Evolutionary conservation across 2,329 filamentous ascomycete genomes (phyloP), one percentile per base, ranked within the genome.

Genomic region (Sporothrix inflata): DNA sequence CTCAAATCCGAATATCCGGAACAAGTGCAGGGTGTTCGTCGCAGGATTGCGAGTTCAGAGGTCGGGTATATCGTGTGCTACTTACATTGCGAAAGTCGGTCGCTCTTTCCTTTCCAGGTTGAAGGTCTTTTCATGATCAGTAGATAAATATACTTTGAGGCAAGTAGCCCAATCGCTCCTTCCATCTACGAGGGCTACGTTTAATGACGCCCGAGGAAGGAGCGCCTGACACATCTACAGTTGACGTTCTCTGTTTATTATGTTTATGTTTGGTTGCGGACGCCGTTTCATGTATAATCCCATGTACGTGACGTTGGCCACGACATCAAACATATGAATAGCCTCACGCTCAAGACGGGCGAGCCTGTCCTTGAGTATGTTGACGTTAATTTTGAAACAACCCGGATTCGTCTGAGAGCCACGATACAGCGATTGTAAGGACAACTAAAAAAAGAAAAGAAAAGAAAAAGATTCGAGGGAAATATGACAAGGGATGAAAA

Each of bases 271-370:
- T 16, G 19, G 1, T 21, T 34, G 21, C 14, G 14, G 42, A n/a
- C 34, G 3, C n/a, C 34, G 57, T 63, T 63, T 63, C 57, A 42
- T 4, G 38, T 63, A 42, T 14, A 63, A 21, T 63, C 57, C 34
- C 57, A 63, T 63, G 57, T 63, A 0, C 57, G 34, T 65, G 61
- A 47, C 38, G 21, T 19, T 65, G 9, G 5, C 61, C 61, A 65
- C 38, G 40, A 47, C 40, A 65, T 11, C 12, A 47, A 30, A 45
- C 38, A 21, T 27, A 45, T 27, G 45, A 30, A 65, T 65, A 47
- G 24, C 4, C 4, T 30, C 40, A 47, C 12, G 14, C 30, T 9
- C 40, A 30, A 27, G 40, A 4, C 21, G 9, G 11, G 6, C 2
- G 8, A 30, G 42, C 21, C 61, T 42, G n/a, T 63, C 38, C 38